Conservation (phyloP, 2,329 filamentous ascomycete species). For the Ceratocystis colombiana region DNA sequence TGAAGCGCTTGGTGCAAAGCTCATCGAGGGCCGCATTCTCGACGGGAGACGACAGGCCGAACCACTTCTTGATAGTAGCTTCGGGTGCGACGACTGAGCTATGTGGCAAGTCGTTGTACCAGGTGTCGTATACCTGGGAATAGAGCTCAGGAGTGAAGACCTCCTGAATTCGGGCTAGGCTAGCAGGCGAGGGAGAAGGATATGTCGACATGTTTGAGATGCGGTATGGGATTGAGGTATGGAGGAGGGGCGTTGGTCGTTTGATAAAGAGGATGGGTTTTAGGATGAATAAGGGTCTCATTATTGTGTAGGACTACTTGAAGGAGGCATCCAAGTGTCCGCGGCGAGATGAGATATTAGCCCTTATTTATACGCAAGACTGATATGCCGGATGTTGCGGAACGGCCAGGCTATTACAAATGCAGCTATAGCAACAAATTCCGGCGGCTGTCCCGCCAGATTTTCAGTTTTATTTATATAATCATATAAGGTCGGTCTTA, state of each 20-base stretch:
- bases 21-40: constrained; percentile 22
- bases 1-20: constrained; percentile 15
- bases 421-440: neutral
- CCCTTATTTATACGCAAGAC: too few relatives aligned
- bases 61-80: constrained; percentile 22
- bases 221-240: neutral
- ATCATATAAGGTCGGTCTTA: neutral
- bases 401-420: neutral
- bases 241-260: neutral
- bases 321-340: too few relatives aligned
- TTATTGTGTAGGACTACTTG: neutral
- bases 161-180: constrained; percentile 11
- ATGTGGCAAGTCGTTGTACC: constrained; percentile 23
- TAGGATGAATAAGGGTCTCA: neutral
- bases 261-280: constrained; percentile 3
- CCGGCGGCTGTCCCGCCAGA: too few relatives aligned
- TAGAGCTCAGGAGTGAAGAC: constrained; percentile 22
- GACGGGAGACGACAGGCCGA: constrained; percentile 16
- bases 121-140: constrained; percentile 17
- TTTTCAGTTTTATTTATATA: neutral
- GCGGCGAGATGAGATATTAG: too few relatives aligned
- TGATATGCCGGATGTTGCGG: too few relatives aligned
- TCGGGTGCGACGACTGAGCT: constrained; percentile 3
- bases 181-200: neutral
- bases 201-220: neutral